A percentile compares a stretch with the other conserved stretches of the same genome.
phyloP scores from a whole-genome alignment of 768 basidiomycete species.

The Tylopilus rubrobrunneus region DNA sequence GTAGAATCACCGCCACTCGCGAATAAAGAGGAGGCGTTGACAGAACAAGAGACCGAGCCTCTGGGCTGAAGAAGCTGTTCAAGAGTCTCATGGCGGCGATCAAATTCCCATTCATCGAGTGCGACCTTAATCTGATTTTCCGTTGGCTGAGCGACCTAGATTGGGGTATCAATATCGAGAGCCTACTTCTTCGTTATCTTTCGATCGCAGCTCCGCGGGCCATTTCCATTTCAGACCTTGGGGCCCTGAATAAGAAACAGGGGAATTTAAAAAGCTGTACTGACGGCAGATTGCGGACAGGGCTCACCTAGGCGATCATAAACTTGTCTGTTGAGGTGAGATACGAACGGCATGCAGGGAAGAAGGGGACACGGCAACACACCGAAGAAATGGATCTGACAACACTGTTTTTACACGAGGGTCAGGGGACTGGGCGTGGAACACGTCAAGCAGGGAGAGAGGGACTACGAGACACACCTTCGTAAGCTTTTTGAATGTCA shows the following conservation, averaged over 20 bases:
- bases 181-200: conserved; percentile 46
- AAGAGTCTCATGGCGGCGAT: conserved; percentile 34
- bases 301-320: conserved; percentile 68
- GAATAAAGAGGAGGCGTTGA: conserved; percentile 51
- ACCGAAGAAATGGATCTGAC: conserved; percentile 70
- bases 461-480: conserved; percentile 41
- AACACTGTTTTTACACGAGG: conserved; percentile 44
- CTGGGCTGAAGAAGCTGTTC: conserved; percentile 42
- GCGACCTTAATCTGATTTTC: conserved; percentile 44
- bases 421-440: conserved; percentile 10
- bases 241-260: conserved; percentile 25
- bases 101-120: conserved; percentile 39
- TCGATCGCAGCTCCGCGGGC: conserved; percentile 42
- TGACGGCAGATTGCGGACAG: conserved; percentile 6
- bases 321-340: conserved; percentile 47
- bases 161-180: conserved; percentile 17
- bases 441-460: neutral
- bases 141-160: conserved; percentile 19
- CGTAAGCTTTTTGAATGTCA: conserved; percentile 79
- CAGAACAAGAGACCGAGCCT: conserved; percentile 40
- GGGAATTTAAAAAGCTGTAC: conserved; percentile 1
- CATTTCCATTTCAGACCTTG: conserved; percentile 41
- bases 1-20: conserved; percentile 30
- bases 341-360: conserved; percentile 4
- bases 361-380: conserved; percentile 19